Conservation (phyloP, 768 basidiomycete genomes). For the Trametopsis cervina region DNA sequence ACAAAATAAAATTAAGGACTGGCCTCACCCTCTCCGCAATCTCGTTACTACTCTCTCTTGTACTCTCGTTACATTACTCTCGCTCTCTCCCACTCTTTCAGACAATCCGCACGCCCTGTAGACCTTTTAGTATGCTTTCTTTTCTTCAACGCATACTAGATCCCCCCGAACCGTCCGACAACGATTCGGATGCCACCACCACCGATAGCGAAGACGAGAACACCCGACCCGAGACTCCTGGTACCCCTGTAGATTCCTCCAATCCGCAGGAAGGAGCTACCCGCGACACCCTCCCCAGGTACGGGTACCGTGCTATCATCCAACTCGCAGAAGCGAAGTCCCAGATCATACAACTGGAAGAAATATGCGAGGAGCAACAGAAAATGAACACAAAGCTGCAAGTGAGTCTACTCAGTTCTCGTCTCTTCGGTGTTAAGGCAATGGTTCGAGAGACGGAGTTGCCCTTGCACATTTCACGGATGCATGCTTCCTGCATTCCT, state of each 20-base stretch:
- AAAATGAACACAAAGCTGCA: background rate
- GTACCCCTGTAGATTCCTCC: background rate
- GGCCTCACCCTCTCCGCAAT: too few species aligned
- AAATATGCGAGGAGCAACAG: background rate
- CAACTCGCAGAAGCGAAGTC: conserved; percentile 9
- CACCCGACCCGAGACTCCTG: background rate
- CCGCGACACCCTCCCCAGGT: background rate
- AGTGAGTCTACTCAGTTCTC: background rate
- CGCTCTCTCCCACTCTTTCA: background rate
- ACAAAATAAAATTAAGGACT: too few species aligned
- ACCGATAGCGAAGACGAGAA: background rate
- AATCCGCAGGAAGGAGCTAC: background rate
- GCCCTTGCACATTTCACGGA: conserved; percentile 1
- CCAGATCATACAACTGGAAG: background rate
- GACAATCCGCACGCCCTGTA: background rate
- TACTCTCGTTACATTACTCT: background rate
- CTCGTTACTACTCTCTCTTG: too few species aligned
- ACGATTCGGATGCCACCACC: background rate
- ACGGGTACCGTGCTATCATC: conserved; percentile 6
- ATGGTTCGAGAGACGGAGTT: background rate
- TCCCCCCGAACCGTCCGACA: background rate
- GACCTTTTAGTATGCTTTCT: background rate
- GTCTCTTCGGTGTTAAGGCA: background rate
- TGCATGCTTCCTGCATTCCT: background rate
- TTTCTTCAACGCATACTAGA: background rate